Conservation (phyloP, 202 grass and related monocot genomes). For the Zoysia matrella region DNA sequence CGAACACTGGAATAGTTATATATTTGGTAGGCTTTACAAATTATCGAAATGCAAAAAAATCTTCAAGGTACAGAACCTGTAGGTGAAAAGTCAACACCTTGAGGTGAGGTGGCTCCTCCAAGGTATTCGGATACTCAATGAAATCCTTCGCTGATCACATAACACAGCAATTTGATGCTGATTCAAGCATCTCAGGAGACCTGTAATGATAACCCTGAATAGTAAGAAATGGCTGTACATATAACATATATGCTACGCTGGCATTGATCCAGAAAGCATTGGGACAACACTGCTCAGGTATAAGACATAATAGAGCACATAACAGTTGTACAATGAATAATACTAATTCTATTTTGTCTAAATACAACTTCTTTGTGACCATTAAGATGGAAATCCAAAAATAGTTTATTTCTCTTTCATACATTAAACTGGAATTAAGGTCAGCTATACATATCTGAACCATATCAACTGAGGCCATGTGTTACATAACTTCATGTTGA, state of each 20-base stretch:
- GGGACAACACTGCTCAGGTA: background rate
- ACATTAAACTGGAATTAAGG: background rate
- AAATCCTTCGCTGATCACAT: conserved; percentile 55
- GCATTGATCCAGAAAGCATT: background rate
- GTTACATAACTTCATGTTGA: conserved; percentile 7
- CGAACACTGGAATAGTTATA: conserved; percentile 24
- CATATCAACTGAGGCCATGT: conserved; percentile 8
- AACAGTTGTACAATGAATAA: background rate
- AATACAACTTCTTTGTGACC: too few species aligned
- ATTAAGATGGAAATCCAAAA: background rate
- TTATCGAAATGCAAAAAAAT: conserved; percentile 18
- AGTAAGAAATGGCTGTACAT: background rate
- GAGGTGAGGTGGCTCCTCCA: conserved; percentile 18
- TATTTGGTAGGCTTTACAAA: conserved; percentile 41
- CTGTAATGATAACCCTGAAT: conserved; percentile 46
- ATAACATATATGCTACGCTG: background rate
- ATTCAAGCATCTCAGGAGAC: conserved; percentile 76
- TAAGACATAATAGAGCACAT: background rate
- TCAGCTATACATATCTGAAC: conserved; percentile 22
- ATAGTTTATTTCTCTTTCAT: background rate
- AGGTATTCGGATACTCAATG: conserved; percentile 6
- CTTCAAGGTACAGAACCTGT: conserved; percentile 29
- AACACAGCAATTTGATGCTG: conserved; percentile 65
- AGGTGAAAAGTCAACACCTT: background rate
- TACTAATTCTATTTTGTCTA: background rate